Evolutionary conservation across 148 eudicot genomes (phyloP), one percentile per base, ranked within the genome.

Genomic region (Vaccinium corymbosum): DNA sequence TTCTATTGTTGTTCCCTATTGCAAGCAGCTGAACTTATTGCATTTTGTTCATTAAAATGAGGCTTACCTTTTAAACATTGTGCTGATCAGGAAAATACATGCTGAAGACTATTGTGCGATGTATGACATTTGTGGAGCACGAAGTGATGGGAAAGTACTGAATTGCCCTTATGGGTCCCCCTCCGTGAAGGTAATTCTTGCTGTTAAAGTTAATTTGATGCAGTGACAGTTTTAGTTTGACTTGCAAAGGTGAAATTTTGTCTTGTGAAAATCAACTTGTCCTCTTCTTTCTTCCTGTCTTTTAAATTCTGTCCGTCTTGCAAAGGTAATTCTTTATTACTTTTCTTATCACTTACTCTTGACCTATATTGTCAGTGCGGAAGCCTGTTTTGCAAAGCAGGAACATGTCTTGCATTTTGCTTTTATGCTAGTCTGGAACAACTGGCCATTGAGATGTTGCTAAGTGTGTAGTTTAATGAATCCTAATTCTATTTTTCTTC

Each of bases 41-140:
- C 38, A 82, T 82, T 68, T 53, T 13, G 25, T 25, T 3, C 14
- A 10, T 27, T 17, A 29, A 81, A 20, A 27, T 29, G 61, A 53
- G 52, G 51, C 13, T 13, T 80, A 15, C 62, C 32, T 56, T 17
- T 82, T 16, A 42, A 68, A 52, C 42, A 71, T 68, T 87, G 57
- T 84, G 77, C 72, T 84, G 77, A 50, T 78, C 82, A 93, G 98
- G 91, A 84, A 81, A 86, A 89, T 75, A 27, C 97, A 95, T 88
- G 88, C 90, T 32, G 89, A 90, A 77, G 91, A 86, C 52, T 91
- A 89, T 82, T 95, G 98, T 87, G 92, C 95, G 35, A 95, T 95
- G 98, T 91, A 95, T 87, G 97, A 92, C 86, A 91, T 95, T 73
- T 95, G 98, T 88, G 98, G 98, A 86, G 57, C 87, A 42, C 87